A percentile compares a stretch with the other conserved stretches of the same genome.
phyloP scores from a whole-genome alignment of 441 rosid species.

The Dalechampia spathulata region DNA sequence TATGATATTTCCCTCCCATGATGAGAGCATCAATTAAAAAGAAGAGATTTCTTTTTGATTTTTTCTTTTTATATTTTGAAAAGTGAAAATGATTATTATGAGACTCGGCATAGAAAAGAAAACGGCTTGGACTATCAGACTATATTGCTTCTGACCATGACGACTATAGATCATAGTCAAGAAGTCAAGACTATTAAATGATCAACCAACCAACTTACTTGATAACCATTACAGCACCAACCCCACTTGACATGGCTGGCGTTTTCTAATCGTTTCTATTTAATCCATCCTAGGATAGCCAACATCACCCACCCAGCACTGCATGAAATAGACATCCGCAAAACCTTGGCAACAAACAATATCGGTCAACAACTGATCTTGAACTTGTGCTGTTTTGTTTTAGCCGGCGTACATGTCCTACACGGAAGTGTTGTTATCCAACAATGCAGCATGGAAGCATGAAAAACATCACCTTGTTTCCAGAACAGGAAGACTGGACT shows the following conservation, averaged over 20 bases:
- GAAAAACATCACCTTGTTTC: neutral
- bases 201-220: too few relatives aligned
- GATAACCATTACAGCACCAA: too few relatives aligned
- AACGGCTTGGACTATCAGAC: too few relatives aligned
- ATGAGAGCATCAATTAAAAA: too few relatives aligned
- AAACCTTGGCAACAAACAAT: neutral
- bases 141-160: too few relatives aligned
- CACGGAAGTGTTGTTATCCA: neutral
- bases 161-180: too few relatives aligned
- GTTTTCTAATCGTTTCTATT: too few relatives aligned
- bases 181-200: too few relatives aligned
- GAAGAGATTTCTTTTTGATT: too few relatives aligned
- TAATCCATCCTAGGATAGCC: neutral
- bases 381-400: slow-evolving; percentile 13
- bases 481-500: neutral
- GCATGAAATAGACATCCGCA: neutral
- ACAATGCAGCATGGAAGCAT: neutral
- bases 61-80: too few relatives aligned
- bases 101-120: neutral
- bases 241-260: too few relatives aligned
- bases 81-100: too few relatives aligned
- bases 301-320: neutral
- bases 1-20: neutral
- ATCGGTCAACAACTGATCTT: slow-evolving; percentile 12
- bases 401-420: slow-evolving; percentile 15